Base-by-base conservation (phyloP, 345 rosid species). In the Gossypium sturtianum region DNA sequence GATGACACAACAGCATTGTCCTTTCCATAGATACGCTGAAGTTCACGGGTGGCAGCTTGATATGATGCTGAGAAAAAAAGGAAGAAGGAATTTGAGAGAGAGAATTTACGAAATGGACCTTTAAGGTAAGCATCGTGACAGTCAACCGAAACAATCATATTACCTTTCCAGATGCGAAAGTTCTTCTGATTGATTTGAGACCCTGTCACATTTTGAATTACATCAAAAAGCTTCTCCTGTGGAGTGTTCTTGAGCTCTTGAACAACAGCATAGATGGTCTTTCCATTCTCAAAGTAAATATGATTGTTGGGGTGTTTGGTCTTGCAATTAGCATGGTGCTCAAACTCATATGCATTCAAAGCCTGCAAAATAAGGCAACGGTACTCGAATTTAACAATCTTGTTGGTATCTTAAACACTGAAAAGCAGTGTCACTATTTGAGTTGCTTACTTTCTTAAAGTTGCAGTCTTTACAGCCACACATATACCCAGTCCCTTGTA, bases 271-370 rank as follows among this genome's bases (percentile, higher is more conserved):
- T 89, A 89, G 53, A 89, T 80, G 68, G 93, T 89, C 86, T 87
- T 89, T 52, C 93, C 93, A 64, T 83, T 89, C 78, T 84, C 89
- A 70, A 89, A 87, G 84, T 87, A 89, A 72, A 89, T 89, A 70
- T 87, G 90, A 82, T 87, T 89, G 59, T 89, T 87, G 9, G 93
- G 93, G 79, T 87, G 93, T 77, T 87, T 89, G 71, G 93, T 87
- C 84, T 87, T 89, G 88, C 93, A 89, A 58, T 78, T 84, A 75
- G 93, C 93, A 71, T 85, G 93, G 22, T 85, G 85, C 84, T 89
- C 93, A 80, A 89, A 84, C 74, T 87, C 90, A 72, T 84, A 87
- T 9, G 90, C 89, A 74, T 87, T 89, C 58, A 87, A 78, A 78
- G 83, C 74, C 93, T 89, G 85, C 78, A 83, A 8, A 76, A 61